A percentile compares a stretch with the other conserved stretches of the same genome.
phyloP scores from a whole-genome alignment of 2,329 filamentous ascomycete species.

The Aspergillus sp. region DNA sequence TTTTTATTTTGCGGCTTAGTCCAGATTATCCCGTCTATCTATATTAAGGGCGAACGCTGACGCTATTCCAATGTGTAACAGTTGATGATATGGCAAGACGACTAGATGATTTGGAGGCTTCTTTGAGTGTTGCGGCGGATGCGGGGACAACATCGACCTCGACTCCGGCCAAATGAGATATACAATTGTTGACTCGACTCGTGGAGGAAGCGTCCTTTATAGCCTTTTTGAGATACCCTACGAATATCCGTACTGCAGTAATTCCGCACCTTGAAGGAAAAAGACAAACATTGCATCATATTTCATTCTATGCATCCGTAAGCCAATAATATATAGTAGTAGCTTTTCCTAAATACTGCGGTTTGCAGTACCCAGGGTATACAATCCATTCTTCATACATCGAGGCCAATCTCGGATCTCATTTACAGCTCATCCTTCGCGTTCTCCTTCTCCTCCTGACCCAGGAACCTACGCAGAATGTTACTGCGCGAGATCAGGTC shows the following conservation, averaged over 20 bases:
- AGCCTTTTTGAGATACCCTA: constrained; percentile 4
- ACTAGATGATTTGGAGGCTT: constrained; percentile 77
- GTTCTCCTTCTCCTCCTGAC: constrained; percentile 55
- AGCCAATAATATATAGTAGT: neutral
- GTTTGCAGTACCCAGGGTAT: neutral
- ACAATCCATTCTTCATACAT: neutral
- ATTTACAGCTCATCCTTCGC: constrained; percentile 66
- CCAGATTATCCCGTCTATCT: neutral
- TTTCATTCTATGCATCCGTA: constrained; percentile 4
- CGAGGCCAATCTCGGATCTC: neutral
- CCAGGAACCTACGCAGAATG: constrained; percentile 75
- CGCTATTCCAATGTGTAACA: constrained; percentile 39
- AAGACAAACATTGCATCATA: neutral
- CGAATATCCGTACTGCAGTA: neutral
- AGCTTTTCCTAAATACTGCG: neutral
- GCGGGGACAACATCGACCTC: constrained; percentile 22
- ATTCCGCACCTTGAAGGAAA: neutral
- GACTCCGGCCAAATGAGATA: constrained; percentile 13
- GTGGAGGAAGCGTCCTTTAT: neutral
- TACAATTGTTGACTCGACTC: neutral
- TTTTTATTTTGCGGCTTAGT: neutral
- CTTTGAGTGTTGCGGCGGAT: constrained; percentile 59
- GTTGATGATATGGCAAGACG: constrained; percentile 94
- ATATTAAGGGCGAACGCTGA: neutral
- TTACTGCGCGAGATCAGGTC: constrained; percentile 85